Evolutionary conservation across 805 yeast genomes (phyloP), one percentile per base, ranked within the genome.

Genomic region (Lipomyces starkeyi): DNA sequence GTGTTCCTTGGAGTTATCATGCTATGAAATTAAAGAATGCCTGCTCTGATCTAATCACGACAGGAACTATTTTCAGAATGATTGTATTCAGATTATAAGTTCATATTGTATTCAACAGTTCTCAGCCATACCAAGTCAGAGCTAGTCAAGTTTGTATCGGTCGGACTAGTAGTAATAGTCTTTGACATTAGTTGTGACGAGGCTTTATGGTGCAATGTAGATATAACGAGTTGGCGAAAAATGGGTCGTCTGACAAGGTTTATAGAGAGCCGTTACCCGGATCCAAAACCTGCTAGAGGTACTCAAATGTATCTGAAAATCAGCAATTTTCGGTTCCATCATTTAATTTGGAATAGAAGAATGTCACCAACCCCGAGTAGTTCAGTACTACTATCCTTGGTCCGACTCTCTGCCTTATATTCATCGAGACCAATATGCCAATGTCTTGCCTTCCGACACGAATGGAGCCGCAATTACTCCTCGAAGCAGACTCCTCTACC

Each of bases 101-200:
- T 54, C 37, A 49, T 29, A 35, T 20, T 47, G 22, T 9, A 13
- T 34, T 25, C 20, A 43, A 32, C 29, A 25, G n/a, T 27, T 27
- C 11, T 27, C 11, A 56, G 13, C 40, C 14, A 35, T 35, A 27
- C 29, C 2, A 27, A 2, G 29, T 27, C 29, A 27, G 29, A 27
- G 4, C 17, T 37, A 37, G 17, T 37, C 17, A 13, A 0, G 17
- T 37, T 37, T 37, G 4, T 13, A 13, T 37, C 43, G 43, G 17
- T 13, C 13, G 35, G 55, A 59, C 29, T 59, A 63, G n/a, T 20
- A 59, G 57, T 63, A 63, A 29, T 59, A 63, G 53, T 59, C 66
- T 34, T 63, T 63, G 43, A 58, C 14, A 54, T 35, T 55, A 14
- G n/a, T 37, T 3, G 43, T 4, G 17, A 37, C 13, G 7, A 14